Base-by-base conservation (phyloP, 176 grass and related monocot species). In the Neostapfia colusana region DNA sequence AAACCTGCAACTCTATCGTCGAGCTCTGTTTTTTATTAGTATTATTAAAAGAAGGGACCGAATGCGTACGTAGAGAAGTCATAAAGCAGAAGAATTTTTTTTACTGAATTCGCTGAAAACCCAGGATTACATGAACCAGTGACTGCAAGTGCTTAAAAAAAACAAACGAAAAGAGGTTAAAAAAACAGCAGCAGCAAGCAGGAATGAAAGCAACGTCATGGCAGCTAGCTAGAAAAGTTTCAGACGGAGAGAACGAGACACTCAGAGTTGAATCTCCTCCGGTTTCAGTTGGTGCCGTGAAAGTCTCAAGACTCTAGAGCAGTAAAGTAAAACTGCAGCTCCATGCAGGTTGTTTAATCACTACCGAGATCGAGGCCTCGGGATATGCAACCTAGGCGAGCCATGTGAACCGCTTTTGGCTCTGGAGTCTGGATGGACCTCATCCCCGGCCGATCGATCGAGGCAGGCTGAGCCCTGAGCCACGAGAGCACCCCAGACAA, bases 401-500 rank as follows among this genome's bases (percentile, higher is more conserved):
- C 16, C 12, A 44, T 63, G 20, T 43, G 65, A 86, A 44, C 55
- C 26, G 45, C 78, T 34, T 64, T 24, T 44, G 39, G 65, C 35
- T n/a, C 6, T n/a, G n/a, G n/a, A n/a, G n/a, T n/a, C n/a, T n/a
- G n/a, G n/a, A n/a, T n/a, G 23, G 64, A 36, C 24, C 72, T 45
- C 68, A n/a, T 76, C 72, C 70, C 78, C 65, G 70, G 44, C 43
- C 64, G 18, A 1, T n/a, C n/a, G n/a, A n/a, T n/a, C n/a, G n/a
- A n/a, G 46, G 37, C 31, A 18, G 20, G 31, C 3, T 31, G 2
- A 31, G 31, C 2, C 31, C 31, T 31, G 31, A 46, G 37, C 65
- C 78, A 86, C 64, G 51, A 54, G 79, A 65, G 73, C 57, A 77
- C 37, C 43, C 31, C n/a, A 41, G 66, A 77, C 84, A 86, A 82